Evolutionary conservation across 345 rosid genomes (phyloP), one percentile per base, ranked within the genome.

Genomic region (Populus alba): DNA sequence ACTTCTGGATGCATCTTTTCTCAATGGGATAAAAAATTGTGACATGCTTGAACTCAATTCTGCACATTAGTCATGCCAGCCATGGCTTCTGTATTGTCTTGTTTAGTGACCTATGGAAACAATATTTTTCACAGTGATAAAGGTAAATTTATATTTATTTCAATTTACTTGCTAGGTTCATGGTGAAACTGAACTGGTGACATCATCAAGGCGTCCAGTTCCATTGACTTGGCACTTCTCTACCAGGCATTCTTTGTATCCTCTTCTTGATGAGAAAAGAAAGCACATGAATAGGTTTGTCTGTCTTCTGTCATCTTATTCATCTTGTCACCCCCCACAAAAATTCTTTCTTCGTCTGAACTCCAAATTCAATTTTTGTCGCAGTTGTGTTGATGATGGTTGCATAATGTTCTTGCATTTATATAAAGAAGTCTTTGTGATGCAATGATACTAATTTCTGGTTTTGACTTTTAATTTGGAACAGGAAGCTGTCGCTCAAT

Each of bases 201-300:
- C 92, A 63, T 92, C 99, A 55, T 85, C 92, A 72, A 89, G 86
- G 87, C 98, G 97, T 13, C 99, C 99, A 5, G 99, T 95, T 78
- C 99, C 98, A 17, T 82, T 95, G 91, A 92, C 96, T 75, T 95
- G 99, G 99, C 93, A 87, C 83, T 93, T 95, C 86, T 93, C 99
- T 70, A 93, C 97, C 31, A 95, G 90, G 81, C 80, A 82, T 80
- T 86, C 89, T 80, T 85, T 93, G 81, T 72, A 86, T 43, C 94
- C 95, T 43, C 92, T 95, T 85, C 97, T 95, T 80, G 94, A 95
- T 75, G 97, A 91, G 84, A 90, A 85, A 84, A 93, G 97, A 84
- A 92, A 82, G 80, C 85, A 72, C 38, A 92, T 92, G 90, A 93
- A 95, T 77, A 88, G 96, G 99, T 95, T 62, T 69, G 70, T 78